A percentile compares a stretch with the other conserved stretches of the same genome.
Conservation (phyloP, 768 basidiomycete genomes). For the Hericium coralloides region DNA sequence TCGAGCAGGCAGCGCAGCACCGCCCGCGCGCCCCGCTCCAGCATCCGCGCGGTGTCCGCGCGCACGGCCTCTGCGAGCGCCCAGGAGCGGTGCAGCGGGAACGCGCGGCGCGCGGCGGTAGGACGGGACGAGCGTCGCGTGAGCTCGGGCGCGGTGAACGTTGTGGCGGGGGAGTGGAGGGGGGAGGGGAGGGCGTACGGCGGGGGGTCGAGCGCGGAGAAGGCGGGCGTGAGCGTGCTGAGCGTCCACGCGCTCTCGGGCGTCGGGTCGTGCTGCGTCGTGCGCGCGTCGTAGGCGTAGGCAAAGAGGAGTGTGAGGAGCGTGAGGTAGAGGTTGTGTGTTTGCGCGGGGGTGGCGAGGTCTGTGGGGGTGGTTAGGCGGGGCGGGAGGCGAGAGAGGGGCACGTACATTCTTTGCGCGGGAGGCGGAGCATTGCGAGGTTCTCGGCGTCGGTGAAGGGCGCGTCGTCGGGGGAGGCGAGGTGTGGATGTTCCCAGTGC, state of each 20-base stretch:
- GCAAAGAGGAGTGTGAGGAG: conserved; percentile 67
- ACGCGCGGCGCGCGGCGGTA: conserved; percentile 70
- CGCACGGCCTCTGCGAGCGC: conserved; percentile 61
- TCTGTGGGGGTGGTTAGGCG: conserved; percentile 34
- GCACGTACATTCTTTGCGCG: conserved; percentile 42
- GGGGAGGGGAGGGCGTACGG: conserved; percentile 26
- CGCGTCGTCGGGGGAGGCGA: conserved; percentile 26
- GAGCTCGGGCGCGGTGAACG: conserved; percentile 29
- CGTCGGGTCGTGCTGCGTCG: conserved; percentile 71
- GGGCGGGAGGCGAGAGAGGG: neutral
- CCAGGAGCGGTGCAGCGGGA: conserved; percentile 77
- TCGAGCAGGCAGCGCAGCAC: conserved; percentile 61
- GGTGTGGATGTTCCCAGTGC: conserved; percentile 53
- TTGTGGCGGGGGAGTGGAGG: conserved; percentile 16
- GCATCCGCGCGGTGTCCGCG: conserved; percentile 48
- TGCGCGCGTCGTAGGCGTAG: conserved; percentile 75
- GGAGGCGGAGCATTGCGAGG: conserved; percentile 46
- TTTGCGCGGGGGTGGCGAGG: conserved; percentile 46
- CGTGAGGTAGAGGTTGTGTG: conserved; percentile 56
- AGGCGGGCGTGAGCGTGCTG: conserved; percentile 58
- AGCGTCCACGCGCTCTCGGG: conserved; percentile 88
- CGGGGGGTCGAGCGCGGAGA: conserved; percentile 76
- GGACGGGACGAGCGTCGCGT: conserved; percentile 43
- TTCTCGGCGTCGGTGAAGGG: conserved; percentile 70
- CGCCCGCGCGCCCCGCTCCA: conserved; percentile 52